Base-by-base conservation (phyloP, 108 stramenopile genomes). In the Mediolabrus comicus region DNA sequence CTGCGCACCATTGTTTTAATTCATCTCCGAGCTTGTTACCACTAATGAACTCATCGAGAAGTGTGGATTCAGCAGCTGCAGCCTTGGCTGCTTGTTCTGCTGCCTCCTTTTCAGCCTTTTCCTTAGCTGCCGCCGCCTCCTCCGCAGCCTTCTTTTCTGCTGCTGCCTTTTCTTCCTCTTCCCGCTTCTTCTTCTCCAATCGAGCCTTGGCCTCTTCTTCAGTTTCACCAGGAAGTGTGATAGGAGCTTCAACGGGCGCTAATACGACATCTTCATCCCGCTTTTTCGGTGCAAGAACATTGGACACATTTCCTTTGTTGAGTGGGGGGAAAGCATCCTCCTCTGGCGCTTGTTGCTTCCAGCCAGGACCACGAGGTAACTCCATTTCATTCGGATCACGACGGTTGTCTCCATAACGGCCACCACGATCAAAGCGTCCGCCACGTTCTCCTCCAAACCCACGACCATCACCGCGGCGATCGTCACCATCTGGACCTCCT, bases 11-110 rank as follows among this genome's bases (percentile, higher is more conserved):
- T 59, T 69, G 67, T 62, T 85, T 86, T 35, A 94, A 77, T 16
- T 89, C 92, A 19, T 82, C 84, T 19, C 92, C 92, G 25, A 84
- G 69, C 60, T 75, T 90, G 0, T 83, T 74, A 25, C 92, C 92
- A 65, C 80, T 83, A 2, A 77, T 59, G 59, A 94, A 94, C 59
- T 87, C 83, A 9, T 64, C 61, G 57, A 92, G 72, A 7, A 87
- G 31, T 4, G 72, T 75, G 13, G 51, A 46, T 59, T 85, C 73
- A 13, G 69, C 59, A 8, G 72, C 77, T 24, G 67, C 73, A 28
- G 72, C 83, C 43, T 75, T 69, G 11, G 62, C 59, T 19, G 72
- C 62, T 13, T 36, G 60, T 16, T 66, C 76, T 17, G 82, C 75
- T 14, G 77, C 34, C n/a, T 43, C 71, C 8, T 60, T 36, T 29